phyloP scores from a whole-genome alignment of 1,284 basidiomycete species.

The Ganoderma sinense region DNA sequence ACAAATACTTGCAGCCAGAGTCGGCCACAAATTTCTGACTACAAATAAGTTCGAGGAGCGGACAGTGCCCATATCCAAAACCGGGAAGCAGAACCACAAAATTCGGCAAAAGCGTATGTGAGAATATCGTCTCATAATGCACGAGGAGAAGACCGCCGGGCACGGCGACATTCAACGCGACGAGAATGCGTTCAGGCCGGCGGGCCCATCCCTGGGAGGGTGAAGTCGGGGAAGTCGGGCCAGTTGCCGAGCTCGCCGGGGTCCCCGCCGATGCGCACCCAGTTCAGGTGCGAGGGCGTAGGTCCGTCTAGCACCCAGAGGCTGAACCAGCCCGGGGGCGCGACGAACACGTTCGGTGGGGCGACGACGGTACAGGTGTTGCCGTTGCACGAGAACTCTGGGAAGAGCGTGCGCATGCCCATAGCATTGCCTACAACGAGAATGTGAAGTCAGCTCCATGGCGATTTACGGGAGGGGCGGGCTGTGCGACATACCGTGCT shows the following conservation, averaged over 20 bases:
- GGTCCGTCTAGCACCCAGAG: slow-evolving; percentile 77
- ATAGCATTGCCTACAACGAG: slow-evolving; percentile 65
- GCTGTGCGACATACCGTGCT: slow-evolving; percentile 23
- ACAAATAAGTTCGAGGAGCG: not conserved
- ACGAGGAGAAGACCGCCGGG: not conserved
- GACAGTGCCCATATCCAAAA: not conserved
- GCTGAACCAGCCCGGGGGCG: slow-evolving; percentile 81
- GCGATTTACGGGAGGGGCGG: not conserved
- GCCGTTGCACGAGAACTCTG: slow-evolving; percentile 66
- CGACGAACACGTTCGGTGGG: slow-evolving; percentile 70
- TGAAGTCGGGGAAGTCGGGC: slow-evolving; percentile 71
- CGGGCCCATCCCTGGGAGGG: slow-evolving; percentile 55
- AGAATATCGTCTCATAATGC: not conserved
- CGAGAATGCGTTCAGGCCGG: slow-evolving; percentile 13
- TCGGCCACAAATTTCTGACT: not conserved
- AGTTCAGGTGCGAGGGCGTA: slow-evolving; percentile 73
- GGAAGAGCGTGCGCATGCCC: slow-evolving; percentile 76
- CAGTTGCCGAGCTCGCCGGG: slow-evolving; percentile 71
- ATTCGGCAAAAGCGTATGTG: no score
- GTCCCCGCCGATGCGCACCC: slow-evolving; percentile 81
- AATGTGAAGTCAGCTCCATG: not conserved
- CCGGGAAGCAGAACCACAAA: no score
- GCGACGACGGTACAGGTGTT: slow-evolving; percentile 71
- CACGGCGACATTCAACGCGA: not conserved
- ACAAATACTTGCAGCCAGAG: not conserved